These are phyloP conservation scores for slime mould (Dictyostelium discoideum) DNA, from an alignment of 78 protist species.

Conservation along the genomic window DNA sequence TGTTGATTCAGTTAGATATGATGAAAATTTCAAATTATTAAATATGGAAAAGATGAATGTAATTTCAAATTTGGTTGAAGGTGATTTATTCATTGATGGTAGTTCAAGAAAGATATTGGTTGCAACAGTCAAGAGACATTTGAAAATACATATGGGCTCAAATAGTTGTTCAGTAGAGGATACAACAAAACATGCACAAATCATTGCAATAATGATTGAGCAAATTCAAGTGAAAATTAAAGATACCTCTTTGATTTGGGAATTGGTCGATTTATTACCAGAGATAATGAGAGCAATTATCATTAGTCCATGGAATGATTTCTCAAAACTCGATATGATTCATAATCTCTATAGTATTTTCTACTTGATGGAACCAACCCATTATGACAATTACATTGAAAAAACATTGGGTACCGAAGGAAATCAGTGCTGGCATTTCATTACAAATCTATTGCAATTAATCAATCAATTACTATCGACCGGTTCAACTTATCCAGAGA, in stretches of 20 bases:
- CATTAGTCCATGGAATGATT: slow-evolving; percentile 8
- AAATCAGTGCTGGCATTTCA: slow-evolving; percentile 10
- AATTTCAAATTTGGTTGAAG: slow-evolving; percentile 18
- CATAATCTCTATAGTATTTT: slow-evolving; percentile 64
- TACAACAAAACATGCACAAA: slow-evolving; percentile 55
- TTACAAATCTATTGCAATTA: not conserved
- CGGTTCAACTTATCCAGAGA: slow-evolving; percentile 49
- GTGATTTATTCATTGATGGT: slow-evolving; percentile 39
- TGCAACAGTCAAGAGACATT: slow-evolving; percentile 19
- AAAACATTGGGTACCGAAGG: not conserved
- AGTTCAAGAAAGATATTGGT: slow-evolving; percentile 5
- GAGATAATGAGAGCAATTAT: slow-evolving; percentile 26
- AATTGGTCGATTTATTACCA: slow-evolving; percentile 49
- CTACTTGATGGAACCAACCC: slow-evolving; percentile 38
- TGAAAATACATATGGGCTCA: slow-evolving; percentile 35
- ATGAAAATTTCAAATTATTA: slow-evolving; percentile 11
- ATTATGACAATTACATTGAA: slow-evolving; percentile 17
- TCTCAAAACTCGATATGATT: slow-evolving; percentile 43
- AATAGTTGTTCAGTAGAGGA: slow-evolving; percentile 17
- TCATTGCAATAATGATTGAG: slow-evolving; percentile 44
- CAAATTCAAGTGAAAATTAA: slow-evolving; percentile 51
- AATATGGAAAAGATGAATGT: slow-evolving; percentile 78
- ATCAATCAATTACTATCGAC: slow-evolving; percentile 18
- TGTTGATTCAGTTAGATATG: slow-evolving; percentile 61
- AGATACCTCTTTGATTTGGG: slow-evolving; percentile 33